These are phyloP conservation scores for Flaveria floridana DNA, from an alignment of 140 eudicot species.

Conservation along the genomic window DNA sequence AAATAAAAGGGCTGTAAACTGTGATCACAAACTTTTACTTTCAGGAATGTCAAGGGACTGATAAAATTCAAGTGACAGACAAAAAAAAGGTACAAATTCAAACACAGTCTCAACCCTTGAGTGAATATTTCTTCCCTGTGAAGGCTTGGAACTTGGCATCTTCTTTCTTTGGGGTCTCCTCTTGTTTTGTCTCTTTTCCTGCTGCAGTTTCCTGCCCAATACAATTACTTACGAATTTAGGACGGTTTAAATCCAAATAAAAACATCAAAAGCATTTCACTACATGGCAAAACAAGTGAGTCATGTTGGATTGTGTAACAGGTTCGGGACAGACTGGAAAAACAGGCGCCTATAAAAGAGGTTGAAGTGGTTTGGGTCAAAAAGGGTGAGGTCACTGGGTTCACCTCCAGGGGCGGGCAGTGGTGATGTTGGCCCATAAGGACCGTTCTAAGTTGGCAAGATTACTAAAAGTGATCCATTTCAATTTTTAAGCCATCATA, in stretches of 20 bases:
- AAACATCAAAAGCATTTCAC: not conserved
- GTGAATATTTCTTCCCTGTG: slow-evolving; percentile 42
- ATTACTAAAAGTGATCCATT: not conserved
- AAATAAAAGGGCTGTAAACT: not conserved
- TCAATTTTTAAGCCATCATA: not conserved
- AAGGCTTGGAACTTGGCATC: slow-evolving; percentile 42
- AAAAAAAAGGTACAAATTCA: not conserved
- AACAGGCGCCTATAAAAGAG: not conserved
- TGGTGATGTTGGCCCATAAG: not conserved
- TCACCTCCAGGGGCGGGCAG: not conserved
- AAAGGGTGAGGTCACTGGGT: not conserved
- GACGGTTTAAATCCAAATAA: not conserved
- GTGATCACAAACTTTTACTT: not conserved
- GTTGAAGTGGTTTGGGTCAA: not conserved
- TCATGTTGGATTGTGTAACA: not conserved
- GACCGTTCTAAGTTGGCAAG: not conserved
- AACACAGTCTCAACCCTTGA: slow-evolving; percentile 30
- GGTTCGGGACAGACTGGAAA: not conserved
- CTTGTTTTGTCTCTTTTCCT: slow-evolving; percentile 28
- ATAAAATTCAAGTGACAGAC: not conserved
- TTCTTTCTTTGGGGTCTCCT: slow-evolving; percentile 34
- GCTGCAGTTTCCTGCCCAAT: slow-evolving; percentile 38
- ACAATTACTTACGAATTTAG: slow-evolving; percentile 2
- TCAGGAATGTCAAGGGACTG: not conserved
- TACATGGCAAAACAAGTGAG: not conserved